Conservation (phyloP, 2,329 filamentous ascomycete species). For the Diaporthe destruens region DNA sequence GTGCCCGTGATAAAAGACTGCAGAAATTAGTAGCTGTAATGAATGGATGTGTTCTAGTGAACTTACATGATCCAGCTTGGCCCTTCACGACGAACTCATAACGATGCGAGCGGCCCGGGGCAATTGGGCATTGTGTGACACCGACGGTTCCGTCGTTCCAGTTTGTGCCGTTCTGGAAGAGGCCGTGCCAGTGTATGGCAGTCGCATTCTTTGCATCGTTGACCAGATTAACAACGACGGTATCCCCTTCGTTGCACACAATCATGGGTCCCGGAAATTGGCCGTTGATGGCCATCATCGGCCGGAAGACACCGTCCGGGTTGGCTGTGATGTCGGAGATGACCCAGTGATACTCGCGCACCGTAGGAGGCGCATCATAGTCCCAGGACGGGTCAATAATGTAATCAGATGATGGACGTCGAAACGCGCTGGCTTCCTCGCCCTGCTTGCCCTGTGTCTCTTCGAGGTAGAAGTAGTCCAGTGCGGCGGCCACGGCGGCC, state of each 20-base stretch:
- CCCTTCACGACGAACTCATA: slow-evolving; percentile 56
- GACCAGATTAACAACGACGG: slow-evolving; percentile 74
- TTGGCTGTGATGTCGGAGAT: slow-evolving; percentile 69
- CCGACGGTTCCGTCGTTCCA: slow-evolving; percentile 75
- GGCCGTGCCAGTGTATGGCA: slow-evolving; percentile 81
- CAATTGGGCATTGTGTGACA: slow-evolving; percentile 71
- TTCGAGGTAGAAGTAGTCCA: slow-evolving; percentile 16
- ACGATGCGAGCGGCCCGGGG: slow-evolving; percentile 67
- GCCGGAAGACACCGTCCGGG: slow-evolving; percentile 69
- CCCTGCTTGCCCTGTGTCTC: not conserved
- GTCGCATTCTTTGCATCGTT: slow-evolving; percentile 77
- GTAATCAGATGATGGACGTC: slow-evolving; percentile 61
- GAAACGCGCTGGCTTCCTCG: slow-evolving; percentile 39
- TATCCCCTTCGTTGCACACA: slow-evolving; percentile 80
- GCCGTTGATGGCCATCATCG: slow-evolving; percentile 79
- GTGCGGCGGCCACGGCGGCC: slow-evolving; percentile 1
- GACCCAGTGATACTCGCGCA: slow-evolving; percentile 71
- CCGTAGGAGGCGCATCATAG: slow-evolving; percentile 59
- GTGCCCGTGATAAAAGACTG: slow-evolving; percentile 61
- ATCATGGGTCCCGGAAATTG: slow-evolving; percentile 81
- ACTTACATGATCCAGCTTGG: slow-evolving; percentile 54
- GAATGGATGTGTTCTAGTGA: not conserved
- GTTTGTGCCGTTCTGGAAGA: slow-evolving; percentile 82
- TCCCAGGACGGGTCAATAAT: slow-evolving; percentile 70
- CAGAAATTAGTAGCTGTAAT: not conserved